Conservation (phyloP, 2,329 filamentous ascomycete genomes). For the Hirsutella minnesotensis region DNA sequence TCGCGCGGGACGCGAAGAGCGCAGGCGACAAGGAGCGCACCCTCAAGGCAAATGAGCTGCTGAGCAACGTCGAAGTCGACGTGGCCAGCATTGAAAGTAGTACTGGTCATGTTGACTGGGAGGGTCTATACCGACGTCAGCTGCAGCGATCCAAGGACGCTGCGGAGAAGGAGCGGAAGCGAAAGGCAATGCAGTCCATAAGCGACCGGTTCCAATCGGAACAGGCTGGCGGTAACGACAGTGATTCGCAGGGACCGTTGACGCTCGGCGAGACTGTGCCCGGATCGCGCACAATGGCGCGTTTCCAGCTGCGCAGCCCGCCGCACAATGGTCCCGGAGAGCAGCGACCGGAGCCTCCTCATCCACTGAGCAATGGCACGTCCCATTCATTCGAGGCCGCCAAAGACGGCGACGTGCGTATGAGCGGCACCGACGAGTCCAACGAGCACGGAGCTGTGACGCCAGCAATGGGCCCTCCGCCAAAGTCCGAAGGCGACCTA, state of each 20-base stretch:
- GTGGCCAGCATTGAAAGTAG: constrained; percentile 64
- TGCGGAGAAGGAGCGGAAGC: constrained; percentile 51
- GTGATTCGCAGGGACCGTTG: constrained; percentile 43
- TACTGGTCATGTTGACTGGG: constrained; percentile 62
- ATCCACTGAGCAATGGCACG: constrained; percentile 40
- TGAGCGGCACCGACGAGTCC: constrained; percentile 43
- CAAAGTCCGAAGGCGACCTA: constrained; percentile 20
- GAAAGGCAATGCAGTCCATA: constrained; percentile 46
- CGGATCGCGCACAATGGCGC: constrained; percentile 35
- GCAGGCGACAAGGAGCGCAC: constrained; percentile 73
- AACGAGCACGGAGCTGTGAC: constrained; percentile 33
- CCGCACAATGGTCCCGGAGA: constrained; percentile 46
- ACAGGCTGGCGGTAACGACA: constrained; percentile 35
- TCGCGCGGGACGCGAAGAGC: constrained; percentile 75
- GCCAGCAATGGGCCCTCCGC: constrained; percentile 37
- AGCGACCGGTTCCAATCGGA: constrained; percentile 39
- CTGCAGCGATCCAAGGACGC: constrained; percentile 48
- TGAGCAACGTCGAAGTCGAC: constrained; percentile 90
- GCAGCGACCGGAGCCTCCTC: constrained; percentile 7
- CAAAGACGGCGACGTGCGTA: constrained; percentile 44
- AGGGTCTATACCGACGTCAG: constrained; percentile 67
- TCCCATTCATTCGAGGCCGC: constrained; percentile 36
- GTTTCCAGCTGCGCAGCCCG: constrained; percentile 44
- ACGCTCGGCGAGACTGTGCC: constrained; percentile 55
- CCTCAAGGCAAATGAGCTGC: constrained; percentile 80